Conservation (phyloP, 768 basidiomycete genomes). For the Leccinum barrowsii region DNA sequence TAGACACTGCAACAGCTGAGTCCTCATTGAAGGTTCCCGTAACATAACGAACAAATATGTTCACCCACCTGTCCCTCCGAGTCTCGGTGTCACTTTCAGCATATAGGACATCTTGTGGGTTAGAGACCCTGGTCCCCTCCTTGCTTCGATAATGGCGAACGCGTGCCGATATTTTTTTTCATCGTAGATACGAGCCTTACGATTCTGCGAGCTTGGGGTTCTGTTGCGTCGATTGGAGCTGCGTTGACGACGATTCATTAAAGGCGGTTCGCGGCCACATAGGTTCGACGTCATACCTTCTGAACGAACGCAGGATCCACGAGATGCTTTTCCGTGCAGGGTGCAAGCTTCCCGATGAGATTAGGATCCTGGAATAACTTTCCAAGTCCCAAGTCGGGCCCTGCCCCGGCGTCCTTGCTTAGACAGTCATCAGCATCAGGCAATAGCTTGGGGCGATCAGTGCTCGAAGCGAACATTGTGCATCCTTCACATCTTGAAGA, state of each 20-base stretch:
- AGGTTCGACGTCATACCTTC: slow-evolving; percentile 38
- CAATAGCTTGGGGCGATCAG: neutral
- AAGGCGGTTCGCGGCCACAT: neutral
- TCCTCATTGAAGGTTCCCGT: no score
- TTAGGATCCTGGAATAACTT: slow-evolving; percentile 84
- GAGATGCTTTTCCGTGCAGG: slow-evolving; percentile 80
- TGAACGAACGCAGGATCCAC: slow-evolving; percentile 80
- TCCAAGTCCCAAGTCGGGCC: slow-evolving; percentile 55
- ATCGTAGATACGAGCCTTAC: slow-evolving; percentile 32
- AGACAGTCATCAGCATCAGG: slow-evolving; percentile 5
- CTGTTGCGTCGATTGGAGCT: slow-evolving; percentile 66
- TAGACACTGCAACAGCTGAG: no score
- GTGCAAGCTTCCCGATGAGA: slow-evolving; percentile 81
- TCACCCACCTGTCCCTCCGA: no score
- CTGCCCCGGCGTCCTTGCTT: slow-evolving; percentile 37
- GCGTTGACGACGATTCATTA: neutral
- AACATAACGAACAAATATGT: no score
- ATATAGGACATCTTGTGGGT: no score
- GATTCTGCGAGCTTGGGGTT: slow-evolving; percentile 62
- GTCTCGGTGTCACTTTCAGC: no score
- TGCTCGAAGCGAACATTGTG: slow-evolving; percentile 53
- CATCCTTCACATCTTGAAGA: slow-evolving; percentile 82
- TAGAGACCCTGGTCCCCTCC: no score
- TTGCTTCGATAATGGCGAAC: no score
- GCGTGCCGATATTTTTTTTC: no score